phyloP scores from a whole-genome alignment of 2,329 filamentous ascomycete species.

The Thelonectria olida region DNA sequence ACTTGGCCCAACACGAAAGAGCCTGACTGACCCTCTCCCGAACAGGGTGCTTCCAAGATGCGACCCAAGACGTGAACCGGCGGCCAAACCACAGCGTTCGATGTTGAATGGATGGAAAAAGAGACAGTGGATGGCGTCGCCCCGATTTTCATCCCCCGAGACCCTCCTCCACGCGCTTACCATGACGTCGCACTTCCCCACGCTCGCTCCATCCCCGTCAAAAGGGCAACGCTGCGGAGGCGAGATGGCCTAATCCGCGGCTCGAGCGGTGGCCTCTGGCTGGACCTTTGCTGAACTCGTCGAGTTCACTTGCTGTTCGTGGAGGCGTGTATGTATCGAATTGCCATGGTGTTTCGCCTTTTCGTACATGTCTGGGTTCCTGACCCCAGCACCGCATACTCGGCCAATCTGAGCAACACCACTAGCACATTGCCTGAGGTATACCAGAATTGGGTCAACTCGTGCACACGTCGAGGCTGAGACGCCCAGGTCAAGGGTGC shows the following conservation, averaged over 20 bases:
- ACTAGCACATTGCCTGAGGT: not conserved
- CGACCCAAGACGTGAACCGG: slow-evolving; percentile 1
- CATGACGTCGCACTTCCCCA: slow-evolving; percentile 41
- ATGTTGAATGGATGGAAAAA: not conserved
- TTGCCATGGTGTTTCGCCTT: not conserved
- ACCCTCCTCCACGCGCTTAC: slow-evolving; percentile 15
- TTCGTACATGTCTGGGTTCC: not conserved
- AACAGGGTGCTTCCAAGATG: not conserved
- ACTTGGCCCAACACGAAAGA: not conserved
- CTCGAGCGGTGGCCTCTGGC: slow-evolving; percentile 17
- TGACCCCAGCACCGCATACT: not conserved
- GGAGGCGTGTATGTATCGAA: slow-evolving; percentile 5
- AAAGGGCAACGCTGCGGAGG: slow-evolving; percentile 20
- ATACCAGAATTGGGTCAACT: slow-evolving; percentile 4
- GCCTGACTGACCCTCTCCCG: not conserved
- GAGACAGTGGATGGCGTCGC: not conserved
- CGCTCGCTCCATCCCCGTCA: slow-evolving; percentile 25
- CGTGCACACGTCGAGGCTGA: slow-evolving; percentile 10
- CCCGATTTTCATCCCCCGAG: slow-evolving; percentile 30
- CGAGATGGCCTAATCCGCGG: slow-evolving; percentile 16
- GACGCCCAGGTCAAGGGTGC: slow-evolving; percentile 26
- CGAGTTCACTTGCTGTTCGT: not conserved
- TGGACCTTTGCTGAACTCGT: not conserved
- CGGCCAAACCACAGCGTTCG: slow-evolving; percentile 2
- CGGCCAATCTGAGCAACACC: not conserved